phyloP scores from a whole-genome alignment of 805 yeast genomes.

The Diddensiella santjacobensis region DNA sequence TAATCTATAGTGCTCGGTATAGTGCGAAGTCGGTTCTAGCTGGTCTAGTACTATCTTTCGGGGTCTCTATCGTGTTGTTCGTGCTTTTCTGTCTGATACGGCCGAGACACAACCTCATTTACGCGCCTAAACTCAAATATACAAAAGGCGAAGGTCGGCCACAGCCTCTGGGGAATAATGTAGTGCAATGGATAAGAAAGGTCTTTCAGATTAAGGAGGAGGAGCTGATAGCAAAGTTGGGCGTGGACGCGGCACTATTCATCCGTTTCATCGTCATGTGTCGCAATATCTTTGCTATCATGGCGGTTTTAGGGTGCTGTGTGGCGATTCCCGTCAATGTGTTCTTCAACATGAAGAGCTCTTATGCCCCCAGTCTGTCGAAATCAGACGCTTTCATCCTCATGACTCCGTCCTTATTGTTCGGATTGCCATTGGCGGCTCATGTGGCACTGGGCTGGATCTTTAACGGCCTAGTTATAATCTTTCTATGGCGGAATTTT shows the following conservation, averaged over 20 bases:
- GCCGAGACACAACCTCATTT: conserved; percentile 31
- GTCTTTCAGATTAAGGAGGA: conserved; percentile 24
- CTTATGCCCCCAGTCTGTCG: conserved; percentile 24
- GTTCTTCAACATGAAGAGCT: conserved; percentile 28
- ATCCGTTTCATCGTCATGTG: conserved; percentile 32
- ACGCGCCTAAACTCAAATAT: conserved; percentile 31
- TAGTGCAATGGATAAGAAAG: conserved; percentile 26
- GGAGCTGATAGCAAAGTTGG: conserved; percentile 28
- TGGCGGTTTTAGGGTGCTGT: conserved; percentile 33
- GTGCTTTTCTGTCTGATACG: conserved; percentile 30
- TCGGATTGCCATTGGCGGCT: conserved; percentile 31
- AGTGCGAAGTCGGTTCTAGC: conserved; percentile 35
- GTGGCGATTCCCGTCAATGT: conserved; percentile 38
- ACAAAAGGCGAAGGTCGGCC: conserved; percentile 16
- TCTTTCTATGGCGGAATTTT: conserved; percentile 29
- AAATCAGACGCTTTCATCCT: conserved; percentile 30
- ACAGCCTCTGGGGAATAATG: conserved; percentile 18
- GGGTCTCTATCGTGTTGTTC: conserved; percentile 30
- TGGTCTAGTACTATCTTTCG: conserved; percentile 33
- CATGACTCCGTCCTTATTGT: conserved; percentile 35
- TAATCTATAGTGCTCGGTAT: conserved; percentile 21
- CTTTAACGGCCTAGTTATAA: conserved; percentile 27
- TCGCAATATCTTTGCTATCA: conserved; percentile 22
- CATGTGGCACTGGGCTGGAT: conserved; percentile 36
- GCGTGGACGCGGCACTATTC: conserved; percentile 36